A percentile compares a stretch with the other conserved stretches of the same genome.
These are phyloP conservation scores for Pythium plurisporium DNA, from an alignment of 352 stramenopile genomes.

Conservation along the genomic window DNA sequence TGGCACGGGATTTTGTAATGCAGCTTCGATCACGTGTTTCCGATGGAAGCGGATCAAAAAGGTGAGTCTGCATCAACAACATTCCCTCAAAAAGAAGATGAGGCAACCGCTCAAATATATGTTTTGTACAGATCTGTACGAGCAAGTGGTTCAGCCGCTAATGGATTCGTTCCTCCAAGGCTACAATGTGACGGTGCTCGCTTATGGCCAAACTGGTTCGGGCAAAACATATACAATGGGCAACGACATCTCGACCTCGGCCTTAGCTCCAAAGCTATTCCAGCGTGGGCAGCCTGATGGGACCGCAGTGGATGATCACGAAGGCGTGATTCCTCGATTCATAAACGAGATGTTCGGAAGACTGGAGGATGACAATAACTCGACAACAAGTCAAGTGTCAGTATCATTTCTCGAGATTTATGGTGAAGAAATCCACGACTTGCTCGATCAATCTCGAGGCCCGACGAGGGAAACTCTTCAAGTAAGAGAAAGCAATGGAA, in stretches of 20 bases:
- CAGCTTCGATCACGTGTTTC: constrained; percentile 84
- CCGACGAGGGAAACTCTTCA: constrained; percentile 48
- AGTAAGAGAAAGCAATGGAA: constrained; percentile 61
- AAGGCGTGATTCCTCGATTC: constrained; percentile 84
- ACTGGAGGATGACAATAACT: constrained; percentile 33
- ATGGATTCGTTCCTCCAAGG: constrained; percentile 82
- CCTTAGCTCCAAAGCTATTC: constrained; percentile 38
- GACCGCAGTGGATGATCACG: constrained; percentile 37
- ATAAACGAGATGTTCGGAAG: constrained; percentile 68
- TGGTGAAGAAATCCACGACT: constrained; percentile 95
- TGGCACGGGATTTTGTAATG: no score
- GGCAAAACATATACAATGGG: constrained; percentile 87
- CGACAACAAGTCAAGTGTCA: constrained; percentile 40
- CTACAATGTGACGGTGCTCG: constrained; percentile 88
- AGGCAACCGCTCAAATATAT: no score
- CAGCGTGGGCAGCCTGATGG: constrained; percentile 8
- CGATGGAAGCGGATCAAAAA: constrained; percentile 41
- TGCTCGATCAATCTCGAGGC: constrained; percentile 58
- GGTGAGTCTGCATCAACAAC: no score
- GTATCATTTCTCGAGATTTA: constrained; percentile 97
- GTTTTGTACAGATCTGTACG: constrained; percentile 62
- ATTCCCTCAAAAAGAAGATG: no score
- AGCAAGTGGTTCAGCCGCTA: constrained; percentile 66
- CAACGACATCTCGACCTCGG: constrained; percentile 41
- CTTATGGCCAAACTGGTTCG: constrained; percentile 82